Evolutionary conservation across 1,284 basidiomycete genomes (phyloP).

Genomic region (Trametes sp.): DNA sequence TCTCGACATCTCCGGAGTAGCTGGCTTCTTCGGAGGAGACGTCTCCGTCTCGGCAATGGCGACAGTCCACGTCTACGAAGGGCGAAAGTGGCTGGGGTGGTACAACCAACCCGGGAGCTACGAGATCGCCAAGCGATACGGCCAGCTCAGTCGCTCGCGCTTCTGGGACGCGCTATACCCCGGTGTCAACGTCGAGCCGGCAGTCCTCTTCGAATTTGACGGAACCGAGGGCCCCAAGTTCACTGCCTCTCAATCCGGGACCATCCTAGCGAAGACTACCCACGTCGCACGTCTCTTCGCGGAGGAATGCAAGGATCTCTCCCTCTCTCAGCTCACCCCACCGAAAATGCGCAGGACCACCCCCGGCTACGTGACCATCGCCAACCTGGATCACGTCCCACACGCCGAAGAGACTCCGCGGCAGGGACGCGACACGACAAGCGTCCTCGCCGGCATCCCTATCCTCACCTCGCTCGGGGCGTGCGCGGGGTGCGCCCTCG

Average conservation of each 20-base stretch:
- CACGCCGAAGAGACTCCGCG: background rate
- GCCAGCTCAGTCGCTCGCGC: conserved; percentile 15
- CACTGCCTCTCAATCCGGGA: conserved; percentile 27
- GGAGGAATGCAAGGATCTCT: conserved; percentile 19
- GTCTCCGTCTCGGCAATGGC: conserved; percentile 26
- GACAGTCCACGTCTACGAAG: conserved; percentile 21
- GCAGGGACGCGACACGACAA: conserved; percentile 8
- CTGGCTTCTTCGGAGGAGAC: conserved; percentile 27
- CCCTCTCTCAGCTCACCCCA: background rate
- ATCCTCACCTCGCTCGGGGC: conserved; percentile 22
- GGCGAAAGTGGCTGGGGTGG: conserved; percentile 26
- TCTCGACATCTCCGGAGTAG: conserved; percentile 26
- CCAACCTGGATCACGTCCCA: conserved; percentile 7
- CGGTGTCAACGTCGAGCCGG: conserved; percentile 27
- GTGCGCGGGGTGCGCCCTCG: conserved; percentile 14
- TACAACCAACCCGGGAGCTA: conserved; percentile 30
- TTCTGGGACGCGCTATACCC: conserved; percentile 30
- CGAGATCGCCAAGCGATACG: conserved; percentile 25
- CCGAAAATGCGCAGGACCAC: conserved; percentile 6
- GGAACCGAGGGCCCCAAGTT: conserved; percentile 25
- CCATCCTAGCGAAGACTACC: conserved; percentile 26
- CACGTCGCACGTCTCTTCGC: conserved; percentile 25
- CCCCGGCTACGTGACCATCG: conserved; percentile 21
- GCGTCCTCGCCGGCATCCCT: conserved; percentile 17
- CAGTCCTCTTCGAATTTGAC: conserved; percentile 31